Conservation (phyloP, 108 stramenopile species). For the Cyclotella sp. region DNA sequence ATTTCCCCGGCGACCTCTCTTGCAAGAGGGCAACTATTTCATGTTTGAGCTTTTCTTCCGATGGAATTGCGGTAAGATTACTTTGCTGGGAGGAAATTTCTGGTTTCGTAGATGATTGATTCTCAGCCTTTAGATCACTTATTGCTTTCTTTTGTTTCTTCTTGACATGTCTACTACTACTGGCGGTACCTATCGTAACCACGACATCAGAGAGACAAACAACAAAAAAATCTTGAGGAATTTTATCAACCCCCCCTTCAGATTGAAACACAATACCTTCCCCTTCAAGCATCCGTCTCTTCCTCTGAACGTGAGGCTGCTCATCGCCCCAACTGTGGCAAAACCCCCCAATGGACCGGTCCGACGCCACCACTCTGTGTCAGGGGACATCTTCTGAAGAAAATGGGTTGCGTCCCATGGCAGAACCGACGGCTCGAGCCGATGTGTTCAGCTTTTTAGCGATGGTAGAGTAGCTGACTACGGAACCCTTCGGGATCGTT, state of each 20-base stretch:
- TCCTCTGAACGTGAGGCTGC: conserved; percentile 25
- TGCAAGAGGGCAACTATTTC: conserved; percentile 42
- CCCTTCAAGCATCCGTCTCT: conserved; percentile 42
- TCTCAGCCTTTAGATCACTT: background rate
- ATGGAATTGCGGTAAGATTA: background rate
- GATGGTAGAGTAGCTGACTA: conserved; percentile 41
- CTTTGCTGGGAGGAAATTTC: background rate
- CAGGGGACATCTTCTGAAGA: conserved; percentile 39
- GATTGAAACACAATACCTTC: conserved; percentile 46
- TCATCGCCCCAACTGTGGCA: conserved; percentile 43
- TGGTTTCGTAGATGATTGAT: background rate
- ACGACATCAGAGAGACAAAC: background rate
- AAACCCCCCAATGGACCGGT: conserved; percentile 49
- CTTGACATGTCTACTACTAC: background rate
- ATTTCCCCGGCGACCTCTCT: conserved; percentile 34
- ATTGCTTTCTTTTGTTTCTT: conserved; percentile 9
- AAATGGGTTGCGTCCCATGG: conserved; percentile 47
- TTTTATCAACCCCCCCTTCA: conserved; percentile 26
- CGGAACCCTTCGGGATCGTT: conserved; percentile 40
- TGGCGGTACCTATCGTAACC: background rate
- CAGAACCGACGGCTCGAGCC: conserved; percentile 47
- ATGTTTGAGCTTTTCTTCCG: conserved; percentile 29
- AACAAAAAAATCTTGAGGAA: conserved; percentile 32
- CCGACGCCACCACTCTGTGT: conserved; percentile 58
- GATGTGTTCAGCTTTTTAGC: conserved; percentile 45